phyloP scores from a whole-genome alignment of 1,284 basidiomycete genomes.

The Golubevia sp. region DNA sequence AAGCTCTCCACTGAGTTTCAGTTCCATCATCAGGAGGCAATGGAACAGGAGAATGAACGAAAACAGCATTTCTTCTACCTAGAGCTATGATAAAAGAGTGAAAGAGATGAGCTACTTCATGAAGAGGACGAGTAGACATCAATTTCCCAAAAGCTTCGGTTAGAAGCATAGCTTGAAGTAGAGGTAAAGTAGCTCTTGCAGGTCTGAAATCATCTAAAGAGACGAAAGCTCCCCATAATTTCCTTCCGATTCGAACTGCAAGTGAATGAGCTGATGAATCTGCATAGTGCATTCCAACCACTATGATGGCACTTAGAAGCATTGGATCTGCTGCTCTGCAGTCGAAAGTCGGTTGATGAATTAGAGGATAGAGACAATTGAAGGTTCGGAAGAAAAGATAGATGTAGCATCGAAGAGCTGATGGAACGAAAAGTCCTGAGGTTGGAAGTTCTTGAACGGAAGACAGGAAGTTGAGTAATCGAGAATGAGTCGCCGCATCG shows the following conservation, averaged over 20 bases:
- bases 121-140: conserved; percentile 39
- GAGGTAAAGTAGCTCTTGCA: conserved; percentile 31
- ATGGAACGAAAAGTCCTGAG: conserved; percentile 35
- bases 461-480: conserved; percentile 36
- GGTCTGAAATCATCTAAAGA: conserved; percentile 42
- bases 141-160: conserved; percentile 40
- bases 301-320: conserved; percentile 37
- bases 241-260: conserved; percentile 32
- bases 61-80: conserved; percentile 40
- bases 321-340: conserved; percentile 35
- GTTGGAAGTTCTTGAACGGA: conserved; percentile 36
- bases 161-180: conserved; percentile 41
- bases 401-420: conserved; percentile 34
- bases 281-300: conserved; percentile 40
- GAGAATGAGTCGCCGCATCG: conserved; percentile 24
- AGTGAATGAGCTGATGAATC: conserved; percentile 33
- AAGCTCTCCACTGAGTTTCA: conserved; percentile 22
- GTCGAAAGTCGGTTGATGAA: conserved; percentile 39
- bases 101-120: conserved; percentile 47
- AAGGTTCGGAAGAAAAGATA: conserved; percentile 42
- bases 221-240: conserved; percentile 41
- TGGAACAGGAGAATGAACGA: conserved; percentile 10
- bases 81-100: conserved; percentile 44
- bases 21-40: neutral
- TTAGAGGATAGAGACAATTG: conserved; percentile 34